Percentiles rank a stretch among this genome's conserved stretches.
Evolutionary conservation across 208 protist species (phyloP).

Genomic region (Leishmania mexicana): DNA sequence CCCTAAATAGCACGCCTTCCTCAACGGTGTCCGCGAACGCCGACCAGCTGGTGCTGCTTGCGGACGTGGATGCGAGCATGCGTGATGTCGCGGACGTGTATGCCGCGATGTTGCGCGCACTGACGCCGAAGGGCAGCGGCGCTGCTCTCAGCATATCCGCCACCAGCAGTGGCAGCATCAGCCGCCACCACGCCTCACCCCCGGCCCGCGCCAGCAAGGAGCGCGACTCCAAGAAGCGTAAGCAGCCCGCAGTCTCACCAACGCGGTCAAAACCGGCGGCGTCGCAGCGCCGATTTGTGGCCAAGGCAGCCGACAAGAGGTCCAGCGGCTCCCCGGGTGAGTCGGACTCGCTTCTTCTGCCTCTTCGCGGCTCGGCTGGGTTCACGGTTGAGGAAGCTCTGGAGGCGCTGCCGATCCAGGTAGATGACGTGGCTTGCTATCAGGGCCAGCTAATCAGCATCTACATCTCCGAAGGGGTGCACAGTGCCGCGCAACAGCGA

Average conservation of each 20-base stretch:
- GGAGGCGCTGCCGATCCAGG: constrained; percentile 11
- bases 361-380: neutral
- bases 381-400: constrained; percentile 9
- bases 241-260: neutral
- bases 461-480: constrained; percentile 3
- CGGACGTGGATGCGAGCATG: constrained; percentile 36
- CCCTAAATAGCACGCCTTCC: neutral
- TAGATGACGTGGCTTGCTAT: constrained; percentile 19
- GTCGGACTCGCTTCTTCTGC: neutral
- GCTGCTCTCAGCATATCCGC: neutral
- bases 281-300: too few species aligned
- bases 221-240: neutral
- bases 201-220: neutral
- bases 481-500: constrained; percentile 31
- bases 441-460: constrained; percentile 17
- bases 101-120: constrained; percentile 14
- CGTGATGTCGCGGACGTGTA: constrained; percentile 40
- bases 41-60: constrained; percentile 6
- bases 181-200: neutral
- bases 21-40: neutral
- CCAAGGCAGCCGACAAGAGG: neutral
- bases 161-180: neutral
- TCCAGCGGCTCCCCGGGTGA: neutral
- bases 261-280: neutral
- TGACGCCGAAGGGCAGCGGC: neutral